Conservation (phyloP, 148 eudicot species). For the Heliamphora exappendiculata region DNA sequence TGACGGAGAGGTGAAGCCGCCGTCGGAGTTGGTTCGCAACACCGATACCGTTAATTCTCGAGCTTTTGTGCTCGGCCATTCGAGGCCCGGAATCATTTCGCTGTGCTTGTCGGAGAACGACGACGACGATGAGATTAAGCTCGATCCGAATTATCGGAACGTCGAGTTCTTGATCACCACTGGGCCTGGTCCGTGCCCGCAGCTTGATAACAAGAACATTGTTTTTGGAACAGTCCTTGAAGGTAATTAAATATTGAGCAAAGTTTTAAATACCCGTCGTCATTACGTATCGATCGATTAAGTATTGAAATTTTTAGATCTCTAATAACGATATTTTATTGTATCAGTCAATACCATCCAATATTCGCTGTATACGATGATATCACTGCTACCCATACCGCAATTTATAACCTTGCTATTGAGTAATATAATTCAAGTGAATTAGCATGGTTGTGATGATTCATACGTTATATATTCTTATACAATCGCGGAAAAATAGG, state of each 20-base stretch:
- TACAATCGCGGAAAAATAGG: too few relatives aligned
- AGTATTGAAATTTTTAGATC: too few relatives aligned
- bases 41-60: conserved; percentile 54
- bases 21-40: conserved; percentile 43
- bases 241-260: too few relatives aligned
- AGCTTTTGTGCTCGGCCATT: conserved; percentile 74
- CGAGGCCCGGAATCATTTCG: conserved; percentile 61
- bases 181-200: conserved; percentile 90
- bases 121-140: conserved; percentile 79
- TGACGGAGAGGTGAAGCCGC: conserved; percentile 68
- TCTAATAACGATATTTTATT: too few relatives aligned
- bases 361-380: too few relatives aligned
- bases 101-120: conserved; percentile 83
- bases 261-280: too few relatives aligned
- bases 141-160: conserved; percentile 63
- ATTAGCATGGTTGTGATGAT: neutral
- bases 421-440: neutral
- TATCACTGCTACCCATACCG: too few relatives aligned
- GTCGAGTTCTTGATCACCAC: conserved; percentile 96
- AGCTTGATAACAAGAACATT: conserved; percentile 77
- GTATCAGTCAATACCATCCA: too few relatives aligned
- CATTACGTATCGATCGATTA: too few relatives aligned
- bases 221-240: conserved; percentile 88
- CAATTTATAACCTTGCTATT: too few relatives aligned
- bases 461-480: neutral